Evolutionary conservation across 2,329 filamentous ascomycete species (phyloP).

Genomic region (Ramularia endophylla): DNA sequence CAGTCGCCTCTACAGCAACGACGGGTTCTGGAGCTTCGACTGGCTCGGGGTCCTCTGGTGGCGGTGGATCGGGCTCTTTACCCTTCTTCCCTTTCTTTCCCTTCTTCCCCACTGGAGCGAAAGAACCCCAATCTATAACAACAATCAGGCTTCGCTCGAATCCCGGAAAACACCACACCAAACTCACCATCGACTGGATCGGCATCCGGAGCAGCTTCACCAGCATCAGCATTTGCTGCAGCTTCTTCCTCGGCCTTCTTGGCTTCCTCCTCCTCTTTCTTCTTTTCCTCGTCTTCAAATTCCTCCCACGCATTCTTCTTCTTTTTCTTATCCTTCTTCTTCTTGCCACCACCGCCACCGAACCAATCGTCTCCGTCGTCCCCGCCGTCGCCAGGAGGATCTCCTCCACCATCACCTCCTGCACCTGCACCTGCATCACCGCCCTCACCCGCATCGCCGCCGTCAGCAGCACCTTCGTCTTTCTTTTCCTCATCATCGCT

Average conservation of each 20-base stretch:
- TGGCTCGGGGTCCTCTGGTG: background rate
- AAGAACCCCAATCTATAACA: constrained; percentile 33
- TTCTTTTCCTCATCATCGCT: constrained; percentile 44
- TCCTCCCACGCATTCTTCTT: constrained; percentile 32
- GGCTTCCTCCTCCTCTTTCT: constrained; percentile 34
- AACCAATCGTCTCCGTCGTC: constrained; percentile 33
- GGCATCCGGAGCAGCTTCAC: constrained; percentile 21
- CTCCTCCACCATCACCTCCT: constrained; percentile 22
- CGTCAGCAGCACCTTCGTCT: constrained; percentile 24
- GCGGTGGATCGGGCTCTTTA: background rate
- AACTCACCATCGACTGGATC: constrained; percentile 23
- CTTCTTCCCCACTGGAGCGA: constrained; percentile 33
- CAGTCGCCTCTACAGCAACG: constrained; percentile 14
- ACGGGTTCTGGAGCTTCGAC: constrained; percentile 6
- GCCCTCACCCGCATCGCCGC: constrained; percentile 28
- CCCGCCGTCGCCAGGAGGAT: constrained; percentile 27
- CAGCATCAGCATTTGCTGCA: too few species aligned
- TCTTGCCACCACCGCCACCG: constrained; percentile 23
- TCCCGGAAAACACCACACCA: background rate
- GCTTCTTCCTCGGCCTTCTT: constrained; percentile 30
- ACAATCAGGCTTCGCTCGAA: background rate
- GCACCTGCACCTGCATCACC: constrained; percentile 29
- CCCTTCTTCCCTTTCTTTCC: constrained; percentile 21
- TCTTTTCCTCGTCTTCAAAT: constrained; percentile 31
- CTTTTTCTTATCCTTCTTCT: constrained; percentile 38